These are phyloP conservation scores for Calocybe cyanea DNA, from an alignment of 768 basidiomycete genomes.

Conservation along the genomic window DNA sequence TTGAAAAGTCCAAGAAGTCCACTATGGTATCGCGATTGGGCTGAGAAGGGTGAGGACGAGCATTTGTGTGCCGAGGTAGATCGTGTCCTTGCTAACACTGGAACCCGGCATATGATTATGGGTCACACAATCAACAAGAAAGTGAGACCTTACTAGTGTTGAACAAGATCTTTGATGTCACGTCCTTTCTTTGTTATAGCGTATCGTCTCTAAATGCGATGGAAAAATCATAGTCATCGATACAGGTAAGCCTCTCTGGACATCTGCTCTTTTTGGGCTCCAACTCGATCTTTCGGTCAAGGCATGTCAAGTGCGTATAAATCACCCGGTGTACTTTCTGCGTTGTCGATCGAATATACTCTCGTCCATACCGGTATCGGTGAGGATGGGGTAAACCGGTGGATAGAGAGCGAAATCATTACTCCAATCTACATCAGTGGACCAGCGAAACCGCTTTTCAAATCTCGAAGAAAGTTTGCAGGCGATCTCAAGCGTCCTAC, in stretches of 20 bases:
- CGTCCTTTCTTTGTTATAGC: too few species aligned
- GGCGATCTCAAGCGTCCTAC: too few species aligned
- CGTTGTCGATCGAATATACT: slow-evolving; percentile 82
- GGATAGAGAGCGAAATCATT: slow-evolving; percentile 63
- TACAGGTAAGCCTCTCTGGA: slow-evolving; percentile 51
- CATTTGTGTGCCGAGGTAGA: slow-evolving; percentile 71
- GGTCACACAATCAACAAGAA: slow-evolving; percentile 91
- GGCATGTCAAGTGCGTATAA: slow-evolving; percentile 96
- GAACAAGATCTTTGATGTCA: too few species aligned
- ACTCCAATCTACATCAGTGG: slow-evolving; percentile 59
- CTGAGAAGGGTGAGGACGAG: slow-evolving; percentile 65
- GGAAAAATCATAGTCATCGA: slow-evolving; percentile 97
- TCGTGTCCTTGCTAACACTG: slow-evolving; percentile 65
- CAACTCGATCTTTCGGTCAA: slow-evolving; percentile 21
- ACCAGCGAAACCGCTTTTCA: slow-evolving; percentile 45
- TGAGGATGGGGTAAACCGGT: slow-evolving; percentile 38
- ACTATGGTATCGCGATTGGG: slow-evolving; percentile 95
- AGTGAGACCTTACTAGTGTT: too few species aligned
- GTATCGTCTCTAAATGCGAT: slow-evolving; percentile 82
- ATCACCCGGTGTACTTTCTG: slow-evolving; percentile 87
- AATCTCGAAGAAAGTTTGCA: slow-evolving; percentile 43
- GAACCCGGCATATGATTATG: slow-evolving; percentile 89
- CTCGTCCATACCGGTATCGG: slow-evolving; percentile 56
- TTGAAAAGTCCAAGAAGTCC: slow-evolving; percentile 80
- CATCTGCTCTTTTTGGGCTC: not conserved